Evolutionary conservation across 768 basidiomycete species (phyloP).

Genomic region (Phlebiopsis flavidoalba): DNA sequence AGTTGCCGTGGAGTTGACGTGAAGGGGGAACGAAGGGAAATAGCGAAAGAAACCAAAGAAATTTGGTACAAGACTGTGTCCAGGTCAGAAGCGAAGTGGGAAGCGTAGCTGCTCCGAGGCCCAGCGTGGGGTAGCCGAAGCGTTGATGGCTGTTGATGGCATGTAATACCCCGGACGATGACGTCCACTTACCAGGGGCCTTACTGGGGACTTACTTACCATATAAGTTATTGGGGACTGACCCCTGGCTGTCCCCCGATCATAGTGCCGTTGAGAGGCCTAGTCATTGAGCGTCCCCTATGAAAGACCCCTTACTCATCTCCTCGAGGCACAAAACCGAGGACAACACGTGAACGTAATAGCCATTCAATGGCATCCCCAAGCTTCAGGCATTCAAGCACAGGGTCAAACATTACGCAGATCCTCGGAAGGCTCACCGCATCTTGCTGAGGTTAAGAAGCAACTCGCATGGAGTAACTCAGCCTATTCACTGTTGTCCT

Average conservation of each 20-base stretch:
- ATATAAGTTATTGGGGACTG: background rate
- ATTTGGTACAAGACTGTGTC: background rate
- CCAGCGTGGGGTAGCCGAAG: background rate
- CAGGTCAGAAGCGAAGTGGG: background rate
- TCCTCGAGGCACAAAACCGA: background rate
- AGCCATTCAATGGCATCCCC: slow-evolving; percentile 11
- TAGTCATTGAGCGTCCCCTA: background rate
- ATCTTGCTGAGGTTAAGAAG: slow-evolving; percentile 83
- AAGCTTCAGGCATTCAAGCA: slow-evolving; percentile 55
- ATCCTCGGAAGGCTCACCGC: slow-evolving; percentile 82
- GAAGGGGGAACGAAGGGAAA: background rate
- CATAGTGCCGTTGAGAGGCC: background rate
- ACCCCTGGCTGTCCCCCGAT: background rate
- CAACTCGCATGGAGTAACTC: slow-evolving; percentile 88
- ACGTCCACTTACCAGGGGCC: background rate
- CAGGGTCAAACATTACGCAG: slow-evolving; percentile 71
- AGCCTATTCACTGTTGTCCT: background rate
- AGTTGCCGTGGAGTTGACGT: background rate
- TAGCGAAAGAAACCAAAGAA: background rate
- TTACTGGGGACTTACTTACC: background rate
- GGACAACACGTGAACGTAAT: too few relatives aligned
- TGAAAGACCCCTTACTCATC: background rate
- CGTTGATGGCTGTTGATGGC: background rate
- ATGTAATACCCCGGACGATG: background rate
- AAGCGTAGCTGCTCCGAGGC: background rate